Evolutionary conservation across 192 early-diverging fungal species (phyloP), one percentile per base, ranked within the genome.

Genomic region (Coemansia sp.): DNA sequence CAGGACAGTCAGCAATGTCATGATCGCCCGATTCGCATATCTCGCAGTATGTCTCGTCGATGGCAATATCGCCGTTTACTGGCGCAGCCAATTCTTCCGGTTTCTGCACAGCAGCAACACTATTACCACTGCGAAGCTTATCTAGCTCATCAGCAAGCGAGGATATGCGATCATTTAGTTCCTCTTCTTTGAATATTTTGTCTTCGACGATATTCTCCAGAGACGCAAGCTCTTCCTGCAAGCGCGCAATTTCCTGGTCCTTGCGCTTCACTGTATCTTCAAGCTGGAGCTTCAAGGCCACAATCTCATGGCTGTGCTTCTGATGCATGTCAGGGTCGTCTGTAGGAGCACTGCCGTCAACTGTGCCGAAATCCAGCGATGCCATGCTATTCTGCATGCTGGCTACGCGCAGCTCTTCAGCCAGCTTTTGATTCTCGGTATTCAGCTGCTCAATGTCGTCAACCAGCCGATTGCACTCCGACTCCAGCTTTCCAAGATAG

Each of bases 371-470:
- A 28, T 75, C 78, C 19, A 81, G 70, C 39, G 81, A 65, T 2
- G 70, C 52, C 8, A 71, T 67, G 58, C 78, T 82, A 42, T 78
- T 78, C 12, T 72, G 75, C 4, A 78, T 53, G 36, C 79, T 80
- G 12, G 62, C 68, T 11, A 57, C 59, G 18, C 71, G 56, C 35
- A 80, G 63, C 20, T 80, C 72, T 41, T 76, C 79, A 19, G 51
- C 39, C 37, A 80, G 43, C 54, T 59, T 67, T 20, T 67, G 61
- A 51, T 80, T 80, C 61, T 89, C 86, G 0, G 75, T 70, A 50
- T 82, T 83, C 36, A 91, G 62, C 55, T 80, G 79, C 57, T 91
- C 89, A 39, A 88, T 81, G 55, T 91, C 89, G n/a, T 88, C 86
- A 61, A 86, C 83, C 38, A 89, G 70, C 48, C 87, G 84, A 35